These are phyloP conservation scores for Fusarium armeniacum DNA, from an alignment of 2,329 filamentous ascomycete species.

Conservation along the genomic window DNA sequence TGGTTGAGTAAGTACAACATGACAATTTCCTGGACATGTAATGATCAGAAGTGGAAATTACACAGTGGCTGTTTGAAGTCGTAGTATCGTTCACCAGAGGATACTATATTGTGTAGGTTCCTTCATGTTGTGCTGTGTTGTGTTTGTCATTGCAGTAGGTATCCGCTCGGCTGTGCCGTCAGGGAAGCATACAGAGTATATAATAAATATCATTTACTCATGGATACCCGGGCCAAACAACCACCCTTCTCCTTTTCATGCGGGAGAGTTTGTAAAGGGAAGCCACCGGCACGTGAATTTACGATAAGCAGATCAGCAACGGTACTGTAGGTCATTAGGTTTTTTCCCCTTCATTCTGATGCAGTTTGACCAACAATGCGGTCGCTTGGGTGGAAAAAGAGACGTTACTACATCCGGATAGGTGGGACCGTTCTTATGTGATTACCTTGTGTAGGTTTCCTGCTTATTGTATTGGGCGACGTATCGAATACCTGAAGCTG, in stretches of 20 bases:
- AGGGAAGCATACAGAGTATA: constrained; percentile 1
- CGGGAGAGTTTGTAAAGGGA: constrained; percentile 22
- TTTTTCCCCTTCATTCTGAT: neutral
- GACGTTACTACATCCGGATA: constrained; percentile 22
- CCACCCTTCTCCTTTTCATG: constrained; percentile 10
- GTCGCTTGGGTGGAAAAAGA: constrained; percentile 1
- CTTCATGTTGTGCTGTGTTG: constrained; percentile 18
- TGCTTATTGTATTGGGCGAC: constrained; percentile 21
- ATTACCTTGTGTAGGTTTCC: constrained; percentile 32
- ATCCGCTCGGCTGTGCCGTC: constrained; percentile 35
- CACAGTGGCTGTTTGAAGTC: constrained; percentile 5
- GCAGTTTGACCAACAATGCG: constrained; percentile 15
- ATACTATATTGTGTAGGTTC: constrained; percentile 8
- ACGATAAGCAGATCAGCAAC: constrained; percentile 14
- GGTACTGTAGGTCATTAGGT: neutral
- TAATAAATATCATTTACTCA: neutral
- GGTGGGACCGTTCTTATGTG: constrained; percentile 1
- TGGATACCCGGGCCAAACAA: neutral
- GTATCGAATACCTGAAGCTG: neutral
- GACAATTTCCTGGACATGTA: neutral
- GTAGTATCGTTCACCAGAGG: constrained; percentile 4
- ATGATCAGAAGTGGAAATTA: neutral
- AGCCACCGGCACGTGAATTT: constrained; percentile 16
- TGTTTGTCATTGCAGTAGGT: constrained; percentile 30
- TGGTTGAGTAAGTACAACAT: neutral